Evolutionary conservation across 2,329 filamentous ascomycete species (phyloP).

Genomic region (Biscogniauxia marginata): DNA sequence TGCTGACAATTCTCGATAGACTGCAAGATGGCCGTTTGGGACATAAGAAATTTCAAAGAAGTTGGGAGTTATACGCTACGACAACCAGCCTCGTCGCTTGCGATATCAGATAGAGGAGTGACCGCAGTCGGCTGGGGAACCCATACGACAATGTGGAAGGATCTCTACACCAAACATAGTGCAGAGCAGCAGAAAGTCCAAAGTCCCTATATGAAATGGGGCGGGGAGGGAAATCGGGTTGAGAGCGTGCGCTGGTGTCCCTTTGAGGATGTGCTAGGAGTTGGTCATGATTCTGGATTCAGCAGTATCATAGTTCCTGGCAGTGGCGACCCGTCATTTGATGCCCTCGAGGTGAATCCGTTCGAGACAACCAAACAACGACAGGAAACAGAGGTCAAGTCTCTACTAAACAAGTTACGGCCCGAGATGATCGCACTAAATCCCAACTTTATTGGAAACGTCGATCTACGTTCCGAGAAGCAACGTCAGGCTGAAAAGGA

Average conservation of each 20-base stretch:
- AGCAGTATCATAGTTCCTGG: slow-evolving; percentile 81
- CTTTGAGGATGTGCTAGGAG: slow-evolving; percentile 87
- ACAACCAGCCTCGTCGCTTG: slow-evolving; percentile 76
- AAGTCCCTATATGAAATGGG: slow-evolving; percentile 91
- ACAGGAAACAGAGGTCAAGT: slow-evolving; percentile 87
- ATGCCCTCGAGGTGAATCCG: slow-evolving; percentile 89
- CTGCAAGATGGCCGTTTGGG: slow-evolving; percentile 57
- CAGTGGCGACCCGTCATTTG: slow-evolving; percentile 95
- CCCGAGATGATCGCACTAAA: slow-evolving; percentile 97
- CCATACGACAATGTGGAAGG: slow-evolving; percentile 85
- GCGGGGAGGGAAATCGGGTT: slow-evolving; percentile 77
- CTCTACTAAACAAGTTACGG: slow-evolving; percentile 87
- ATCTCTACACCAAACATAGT: slow-evolving; percentile 73
- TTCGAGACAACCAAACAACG: slow-evolving; percentile 92
- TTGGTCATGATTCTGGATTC: slow-evolving; percentile 83
- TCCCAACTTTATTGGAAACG: slow-evolving; percentile 84
- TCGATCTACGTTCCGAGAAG: slow-evolving; percentile 78
- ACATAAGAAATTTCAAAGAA: slow-evolving; percentile 90
- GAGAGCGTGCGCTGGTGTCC: slow-evolving; percentile 90
- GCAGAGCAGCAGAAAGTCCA: slow-evolving; percentile 75
- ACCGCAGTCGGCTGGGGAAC: slow-evolving; percentile 92
- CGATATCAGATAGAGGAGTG: slow-evolving; percentile 85
- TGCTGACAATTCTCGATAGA: slow-evolving; percentile 3
- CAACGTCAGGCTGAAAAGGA: slow-evolving; percentile 76
- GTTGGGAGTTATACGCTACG: slow-evolving; percentile 85